Base-by-base conservation (phyloP, 2,329 filamentous ascomycete species). In the Penicillium sumatraense region DNA sequence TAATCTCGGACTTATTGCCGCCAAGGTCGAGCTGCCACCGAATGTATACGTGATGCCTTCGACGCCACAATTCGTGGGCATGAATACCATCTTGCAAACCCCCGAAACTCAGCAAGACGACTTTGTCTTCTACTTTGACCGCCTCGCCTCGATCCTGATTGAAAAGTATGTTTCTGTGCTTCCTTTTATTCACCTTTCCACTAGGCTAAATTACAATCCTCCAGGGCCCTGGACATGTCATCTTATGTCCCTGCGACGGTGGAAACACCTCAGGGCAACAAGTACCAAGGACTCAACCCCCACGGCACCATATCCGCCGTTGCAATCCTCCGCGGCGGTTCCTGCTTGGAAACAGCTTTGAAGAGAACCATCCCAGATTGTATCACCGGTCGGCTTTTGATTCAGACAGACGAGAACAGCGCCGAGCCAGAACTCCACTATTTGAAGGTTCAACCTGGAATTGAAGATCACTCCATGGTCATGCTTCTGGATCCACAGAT, bases 51-150 rank as follows among this genome's bases (percentile, higher is more conserved):
- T 96, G 14, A 78, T 98, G 53, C 81, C 88, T 40, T 83, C 90
- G 58, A 96, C 90, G 1, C 84, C 87, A 8, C 95, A 99, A 73
- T 81, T 97, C 51, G 83, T 82, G 53, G 93, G 87, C 44, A 96
- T 99, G 84, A 93, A 91, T 71, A 97, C 93, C 0, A 89, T 97
- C 53, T 85, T 99, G 36, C 89, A 96, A 68, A 84, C 95, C 65
- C 88, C 90, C 16, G 83, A 87, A 45, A 93, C 91, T 0, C 80
- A 83, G 6, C 84, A 90, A 38, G 93, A 96, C 70, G 93, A 98
- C 65, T 98, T 97, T 71, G 91, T 96, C 59, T 98, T 98, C 75
- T 98, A 98, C 75, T 97, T 98, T 73, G 92, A 99, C 74, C 86
- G 95, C 33, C 80, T 98, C 33, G 86, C 90, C 2, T 86, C 89